Percentiles rank a stretch among this genome's conserved stretches.
These are phyloP conservation scores for Leccinum griseonigrum DNA, from an alignment of 1,284 basidiomycete genomes.

Conservation along the genomic window DNA sequence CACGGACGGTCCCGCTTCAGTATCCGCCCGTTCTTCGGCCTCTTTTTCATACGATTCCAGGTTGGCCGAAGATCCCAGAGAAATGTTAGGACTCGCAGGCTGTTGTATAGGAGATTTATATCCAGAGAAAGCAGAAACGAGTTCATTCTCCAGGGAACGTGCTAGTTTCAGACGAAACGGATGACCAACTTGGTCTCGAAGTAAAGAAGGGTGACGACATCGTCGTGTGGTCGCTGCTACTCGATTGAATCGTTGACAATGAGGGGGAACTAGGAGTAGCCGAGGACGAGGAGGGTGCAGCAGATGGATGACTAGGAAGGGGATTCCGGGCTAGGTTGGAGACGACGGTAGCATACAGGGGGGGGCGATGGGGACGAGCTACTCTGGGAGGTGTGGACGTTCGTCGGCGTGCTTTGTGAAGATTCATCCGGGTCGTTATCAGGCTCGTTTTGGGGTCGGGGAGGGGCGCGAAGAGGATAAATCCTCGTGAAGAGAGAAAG, in stretches of 20 bases:
- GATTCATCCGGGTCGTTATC: conserved; percentile 8
- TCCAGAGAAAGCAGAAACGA: conserved; percentile 8
- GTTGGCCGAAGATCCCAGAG: conserved; percentile 17
- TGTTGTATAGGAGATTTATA: conserved; percentile 20
- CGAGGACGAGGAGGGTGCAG: conserved; percentile 11
- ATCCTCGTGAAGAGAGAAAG: conserved; percentile 14
- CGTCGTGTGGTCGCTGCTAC: conserved; percentile 14
- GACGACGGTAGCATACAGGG: conserved; percentile 28
- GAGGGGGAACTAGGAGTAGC: conserved; percentile 16
- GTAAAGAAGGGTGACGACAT: conserved; percentile 10
- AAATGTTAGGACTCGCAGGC: conserved; percentile 27
- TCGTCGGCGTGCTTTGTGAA: conserved; percentile 4
- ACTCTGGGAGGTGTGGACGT: conserved; percentile 11
- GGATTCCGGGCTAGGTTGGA: conserved; percentile 21
- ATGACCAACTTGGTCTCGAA: conserved; percentile 28
- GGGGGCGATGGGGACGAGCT: conserved; percentile 14
- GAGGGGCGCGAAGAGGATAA: neutral
- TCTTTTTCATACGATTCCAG: conserved; percentile 19
- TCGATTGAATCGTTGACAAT: conserved; percentile 16
- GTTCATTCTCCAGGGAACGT: conserved; percentile 22
- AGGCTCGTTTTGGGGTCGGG: conserved; percentile 1
- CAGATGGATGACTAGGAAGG: conserved; percentile 7
- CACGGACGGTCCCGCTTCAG: conserved; percentile 15
- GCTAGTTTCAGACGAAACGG: conserved; percentile 29
- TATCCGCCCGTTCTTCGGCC: conserved; percentile 16